These are phyloP conservation scores for Casaregolazyma suthepensis DNA, from an alignment of 1,139 yeast species.

Conservation along the genomic window DNA sequence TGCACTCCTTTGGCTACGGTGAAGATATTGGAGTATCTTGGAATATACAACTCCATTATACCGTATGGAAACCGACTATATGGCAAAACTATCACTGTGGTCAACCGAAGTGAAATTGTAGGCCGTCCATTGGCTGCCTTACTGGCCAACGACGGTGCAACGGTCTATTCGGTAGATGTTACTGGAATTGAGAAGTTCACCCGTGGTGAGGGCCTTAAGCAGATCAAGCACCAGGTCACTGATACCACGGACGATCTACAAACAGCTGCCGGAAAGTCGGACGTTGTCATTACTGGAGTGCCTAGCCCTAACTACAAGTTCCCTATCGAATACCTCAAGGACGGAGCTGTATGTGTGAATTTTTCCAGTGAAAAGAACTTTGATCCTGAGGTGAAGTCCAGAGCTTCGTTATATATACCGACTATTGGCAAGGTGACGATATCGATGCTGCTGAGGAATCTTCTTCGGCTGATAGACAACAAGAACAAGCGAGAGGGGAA, in stretches of 20 bases:
- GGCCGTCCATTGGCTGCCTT: slow-evolving; percentile 96
- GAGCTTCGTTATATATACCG: slow-evolving; percentile 89
- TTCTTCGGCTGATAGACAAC: slow-evolving; percentile 73
- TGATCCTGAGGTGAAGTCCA: slow-evolving; percentile 66
- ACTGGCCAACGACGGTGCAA: slow-evolving; percentile 95
- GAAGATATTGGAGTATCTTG: slow-evolving; percentile 82
- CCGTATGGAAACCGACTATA: slow-evolving; percentile 88
- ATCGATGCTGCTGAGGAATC: slow-evolving; percentile 83
- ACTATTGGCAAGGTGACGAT: slow-evolving; percentile 95
- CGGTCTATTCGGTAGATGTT: slow-evolving; percentile 85
- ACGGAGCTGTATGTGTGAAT: slow-evolving; percentile 88
- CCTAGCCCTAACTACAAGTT: slow-evolving; percentile 79
- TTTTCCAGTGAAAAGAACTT: slow-evolving; percentile 88
- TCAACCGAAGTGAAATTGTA: slow-evolving; percentile 91
- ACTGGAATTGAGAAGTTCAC: slow-evolving; percentile 86
- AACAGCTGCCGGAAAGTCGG: slow-evolving; percentile 67
- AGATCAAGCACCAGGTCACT: slow-evolving; percentile 75
- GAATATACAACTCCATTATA: slow-evolving; percentile 73
- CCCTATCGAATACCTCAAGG: slow-evolving; percentile 69
- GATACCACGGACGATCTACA: slow-evolving; percentile 53
- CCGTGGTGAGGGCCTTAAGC: slow-evolving; percentile 83
- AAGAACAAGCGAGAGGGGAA: slow-evolving; percentile 25
- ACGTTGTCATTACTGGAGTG: slow-evolving; percentile 92
- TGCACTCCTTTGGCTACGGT: slow-evolving; percentile 96
- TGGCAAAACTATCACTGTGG: slow-evolving; percentile 85